phyloP scores from a whole-genome alignment of 2,329 filamentous ascomycete genomes.

The Juglanconis juglandina region DNA sequence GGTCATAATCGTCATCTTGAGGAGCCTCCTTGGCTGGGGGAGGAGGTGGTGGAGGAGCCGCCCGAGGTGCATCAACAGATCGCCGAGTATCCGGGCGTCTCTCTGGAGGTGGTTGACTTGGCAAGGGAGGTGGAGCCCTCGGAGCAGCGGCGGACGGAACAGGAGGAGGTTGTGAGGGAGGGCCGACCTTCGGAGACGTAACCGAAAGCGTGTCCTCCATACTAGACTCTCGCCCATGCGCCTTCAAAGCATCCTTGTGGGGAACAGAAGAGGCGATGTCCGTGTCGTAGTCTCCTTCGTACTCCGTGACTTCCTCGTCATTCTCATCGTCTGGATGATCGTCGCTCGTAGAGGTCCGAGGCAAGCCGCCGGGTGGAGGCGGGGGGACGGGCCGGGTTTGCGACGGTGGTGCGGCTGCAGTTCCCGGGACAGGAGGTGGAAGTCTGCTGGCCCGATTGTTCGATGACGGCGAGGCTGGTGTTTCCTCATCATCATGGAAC shows the following conservation, averaged over 20 bases:
- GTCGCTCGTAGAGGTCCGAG: conserved; percentile 59
- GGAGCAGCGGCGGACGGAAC: conserved; percentile 53
- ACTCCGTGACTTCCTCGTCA: conserved; percentile 82
- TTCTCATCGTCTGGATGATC: conserved; percentile 60
- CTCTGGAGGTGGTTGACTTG: conserved; percentile 51
- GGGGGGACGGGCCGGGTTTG: conserved; percentile 65
- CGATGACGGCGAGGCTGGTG: conserved; percentile 36
- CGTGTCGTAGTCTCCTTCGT: conserved; percentile 96
- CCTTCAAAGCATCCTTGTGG: conserved; percentile 87
- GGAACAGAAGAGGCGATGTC: conserved; percentile 93
- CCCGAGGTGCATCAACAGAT: conserved; percentile 69
- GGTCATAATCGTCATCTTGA: conserved; percentile 66
- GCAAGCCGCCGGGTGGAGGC: conserved; percentile 55
- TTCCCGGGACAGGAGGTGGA: conserved; percentile 59
- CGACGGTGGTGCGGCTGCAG: conserved; percentile 43
- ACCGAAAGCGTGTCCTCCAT: conserved; percentile 65
- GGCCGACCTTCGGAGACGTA: conserved; percentile 51
- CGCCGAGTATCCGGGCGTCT: conserved; percentile 48
- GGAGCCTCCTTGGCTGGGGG: conserved; percentile 40
- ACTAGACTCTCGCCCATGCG: conserved; percentile 74
- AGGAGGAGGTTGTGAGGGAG: conserved; percentile 52
- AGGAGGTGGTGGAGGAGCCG: conserved; percentile 60
- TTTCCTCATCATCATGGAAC: conserved; percentile 33
- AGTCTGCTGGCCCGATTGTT: conserved; percentile 55
- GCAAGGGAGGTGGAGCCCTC: conserved; percentile 55